phyloP scores from a whole-genome alignment of 2,329 filamentous ascomycete genomes.

The Tolypocladium inflatum region DNA sequence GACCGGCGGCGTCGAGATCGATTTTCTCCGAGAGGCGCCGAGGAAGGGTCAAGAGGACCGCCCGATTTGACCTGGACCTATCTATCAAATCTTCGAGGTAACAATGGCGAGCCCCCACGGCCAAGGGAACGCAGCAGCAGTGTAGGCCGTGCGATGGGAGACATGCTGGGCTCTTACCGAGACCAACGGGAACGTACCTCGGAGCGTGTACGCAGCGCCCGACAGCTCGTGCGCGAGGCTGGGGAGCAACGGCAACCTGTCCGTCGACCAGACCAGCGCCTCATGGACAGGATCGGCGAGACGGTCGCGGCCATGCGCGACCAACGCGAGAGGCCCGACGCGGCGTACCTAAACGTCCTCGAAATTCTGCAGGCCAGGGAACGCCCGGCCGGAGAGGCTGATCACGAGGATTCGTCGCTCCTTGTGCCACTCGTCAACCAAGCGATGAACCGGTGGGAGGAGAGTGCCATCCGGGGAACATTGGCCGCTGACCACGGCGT shows the following conservation, averaged over 20 bases:
- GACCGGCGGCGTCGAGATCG: conserved; percentile 42
- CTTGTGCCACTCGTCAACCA: conserved; percentile 27
- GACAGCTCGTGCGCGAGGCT: conserved; percentile 20
- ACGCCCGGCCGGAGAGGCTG: conserved; percentile 17
- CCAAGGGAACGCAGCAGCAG: conserved; percentile 24
- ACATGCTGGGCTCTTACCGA: conserved; percentile 26
- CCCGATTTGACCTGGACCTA: conserved; percentile 10
- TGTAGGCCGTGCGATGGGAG: conserved; percentile 27
- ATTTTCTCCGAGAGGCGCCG: conserved; percentile 16
- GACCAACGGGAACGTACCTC: conserved; percentile 24
- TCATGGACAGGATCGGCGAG: conserved; percentile 24
- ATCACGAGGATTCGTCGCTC: conserved; percentile 25
- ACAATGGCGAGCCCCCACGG: conserved; percentile 15
- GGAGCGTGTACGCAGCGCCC: conserved; percentile 22
- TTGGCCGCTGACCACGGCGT: conserved; percentile 26
- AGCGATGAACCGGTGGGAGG: conserved; percentile 26
- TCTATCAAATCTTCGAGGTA: conserved; percentile 8
- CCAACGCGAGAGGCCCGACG: conserved; percentile 24
- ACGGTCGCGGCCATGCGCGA: conserved; percentile 25
- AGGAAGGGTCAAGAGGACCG: conserved; percentile 11
- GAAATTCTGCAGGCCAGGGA: conserved; percentile 27
- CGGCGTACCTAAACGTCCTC: conserved; percentile 25
- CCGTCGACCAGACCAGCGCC: conserved; percentile 18
- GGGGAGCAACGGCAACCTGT: conserved; percentile 1
- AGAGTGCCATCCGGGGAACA: conserved; percentile 23